Conservation (phyloP, 352 stramenopile genomes). For the Peronosclerospora sorghi region DNA sequence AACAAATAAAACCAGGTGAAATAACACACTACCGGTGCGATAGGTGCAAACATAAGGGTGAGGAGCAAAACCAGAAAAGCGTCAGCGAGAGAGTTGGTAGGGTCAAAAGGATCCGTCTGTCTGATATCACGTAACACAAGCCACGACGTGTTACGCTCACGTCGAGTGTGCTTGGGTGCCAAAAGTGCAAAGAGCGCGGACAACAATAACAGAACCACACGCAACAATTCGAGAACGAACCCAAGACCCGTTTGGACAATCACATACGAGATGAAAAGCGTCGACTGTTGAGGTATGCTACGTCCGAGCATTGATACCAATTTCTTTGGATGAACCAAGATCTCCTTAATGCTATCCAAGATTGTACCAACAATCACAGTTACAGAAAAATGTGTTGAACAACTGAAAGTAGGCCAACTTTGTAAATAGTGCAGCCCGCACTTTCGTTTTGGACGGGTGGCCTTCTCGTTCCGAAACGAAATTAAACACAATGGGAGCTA, state of each 20-base stretch:
- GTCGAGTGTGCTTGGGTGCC: slow-evolving; percentile 47
- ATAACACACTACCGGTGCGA: slow-evolving; percentile 66
- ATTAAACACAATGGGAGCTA: slow-evolving; percentile 54
- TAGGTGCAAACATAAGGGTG: slow-evolving; percentile 67
- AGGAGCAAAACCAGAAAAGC: slow-evolving; percentile 60
- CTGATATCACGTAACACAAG: slow-evolving; percentile 39
- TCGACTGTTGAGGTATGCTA: slow-evolving; percentile 77
- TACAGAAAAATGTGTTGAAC: slow-evolving; percentile 79
- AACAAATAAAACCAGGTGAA: slow-evolving; percentile 68
- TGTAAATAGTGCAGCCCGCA: slow-evolving; percentile 51
- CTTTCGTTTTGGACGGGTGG: slow-evolving; percentile 56
- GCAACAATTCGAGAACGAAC: slow-evolving; percentile 49
- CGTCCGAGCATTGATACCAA: slow-evolving; percentile 58
- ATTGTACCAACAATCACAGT: slow-evolving; percentile 67
- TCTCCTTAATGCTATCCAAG: slow-evolving; percentile 57
- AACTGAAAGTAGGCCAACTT: slow-evolving; percentile 78
- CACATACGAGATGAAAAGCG: slow-evolving; percentile 78
- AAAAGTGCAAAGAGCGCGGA: slow-evolving; percentile 38
- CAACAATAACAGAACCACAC: slow-evolving; percentile 41
- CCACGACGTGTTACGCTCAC: slow-evolving; percentile 44
- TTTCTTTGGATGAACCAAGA: slow-evolving; percentile 57
- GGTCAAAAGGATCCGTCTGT: slow-evolving; percentile 52
- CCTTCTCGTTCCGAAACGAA: slow-evolving; percentile 56
- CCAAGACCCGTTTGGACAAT: slow-evolving; percentile 60
- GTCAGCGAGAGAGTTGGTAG: slow-evolving; percentile 45